Percentiles rank a stretch among this genome's conserved stretches.
Conservation (phyloP, 768 basidiomycete genomes). For the Rhizopogon salebrosus region DNA sequence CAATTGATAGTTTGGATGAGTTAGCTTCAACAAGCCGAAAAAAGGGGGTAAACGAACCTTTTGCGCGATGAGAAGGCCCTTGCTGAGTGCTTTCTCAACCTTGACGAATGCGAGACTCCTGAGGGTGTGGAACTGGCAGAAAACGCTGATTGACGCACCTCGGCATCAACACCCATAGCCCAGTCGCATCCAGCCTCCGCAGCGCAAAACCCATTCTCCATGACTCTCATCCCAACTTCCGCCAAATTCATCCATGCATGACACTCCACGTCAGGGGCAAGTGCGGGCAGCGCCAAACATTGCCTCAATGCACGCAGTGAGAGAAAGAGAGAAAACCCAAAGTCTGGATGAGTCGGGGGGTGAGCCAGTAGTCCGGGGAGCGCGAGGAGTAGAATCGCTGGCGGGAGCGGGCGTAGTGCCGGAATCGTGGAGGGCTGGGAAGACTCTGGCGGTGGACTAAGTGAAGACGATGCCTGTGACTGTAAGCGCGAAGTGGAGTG, state of each 20-base stretch:
- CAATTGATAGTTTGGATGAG: constrained; percentile 3
- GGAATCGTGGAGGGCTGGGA: background rate
- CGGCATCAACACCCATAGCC: background rate
- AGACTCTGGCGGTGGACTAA: background rate
- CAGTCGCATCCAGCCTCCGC: background rate
- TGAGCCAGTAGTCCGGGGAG: constrained; percentile 57
- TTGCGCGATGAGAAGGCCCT: background rate
- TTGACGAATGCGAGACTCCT: background rate
- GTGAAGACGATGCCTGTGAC: background rate
- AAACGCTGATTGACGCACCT: background rate
- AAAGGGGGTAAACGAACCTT: constrained; percentile 23
- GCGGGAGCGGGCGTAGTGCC: constrained; percentile 30
- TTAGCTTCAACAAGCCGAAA: background rate
- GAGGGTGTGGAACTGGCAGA: constrained; percentile 3
- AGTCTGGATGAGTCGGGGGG: constrained; percentile 56
- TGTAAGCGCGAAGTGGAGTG: background rate
- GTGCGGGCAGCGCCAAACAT: constrained; percentile 44
- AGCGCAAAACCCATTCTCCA: background rate
- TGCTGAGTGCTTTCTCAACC: background rate
- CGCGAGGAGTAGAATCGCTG: constrained; percentile 49
- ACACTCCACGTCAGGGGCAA: constrained; percentile 61
- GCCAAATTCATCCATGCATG: constrained; percentile 66
- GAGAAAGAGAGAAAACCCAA: constrained; percentile 49
- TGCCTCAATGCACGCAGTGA: constrained; percentile 52
- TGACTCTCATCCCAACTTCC: constrained; percentile 51